Percentiles rank a stretch among this genome's conserved stretches.
These are phyloP conservation scores for Microbotryum saponariae DNA, from an alignment of 1,284 basidiomycete genomes.

Conservation along the genomic window DNA sequence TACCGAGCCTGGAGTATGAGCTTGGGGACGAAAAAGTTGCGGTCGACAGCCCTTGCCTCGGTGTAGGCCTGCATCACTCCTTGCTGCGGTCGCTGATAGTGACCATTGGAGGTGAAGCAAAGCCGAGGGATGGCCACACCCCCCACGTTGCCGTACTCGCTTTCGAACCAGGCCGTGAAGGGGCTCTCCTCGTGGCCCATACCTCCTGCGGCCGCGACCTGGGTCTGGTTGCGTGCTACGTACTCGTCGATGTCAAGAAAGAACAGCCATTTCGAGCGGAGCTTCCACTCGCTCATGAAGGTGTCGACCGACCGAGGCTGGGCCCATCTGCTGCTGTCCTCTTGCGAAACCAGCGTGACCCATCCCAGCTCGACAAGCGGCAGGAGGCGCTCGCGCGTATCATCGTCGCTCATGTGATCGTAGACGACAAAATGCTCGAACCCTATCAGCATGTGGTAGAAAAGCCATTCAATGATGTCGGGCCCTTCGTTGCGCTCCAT, in stretches of 20 bases:
- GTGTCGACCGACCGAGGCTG: neutral
- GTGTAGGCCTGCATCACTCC: neutral
- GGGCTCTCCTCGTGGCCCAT: neutral
- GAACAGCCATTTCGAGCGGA: constrained; percentile 4
- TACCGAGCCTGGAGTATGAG: neutral
- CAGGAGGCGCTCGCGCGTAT: constrained; percentile 1
- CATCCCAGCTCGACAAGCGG: constrained; percentile 11
- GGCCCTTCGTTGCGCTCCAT: neutral
- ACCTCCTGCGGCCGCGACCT: neutral
- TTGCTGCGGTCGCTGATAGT: neutral
- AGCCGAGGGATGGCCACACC: neutral
- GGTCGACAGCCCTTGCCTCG: neutral
- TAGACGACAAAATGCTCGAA: constrained; percentile 3
- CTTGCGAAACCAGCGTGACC: constrained; percentile 1
- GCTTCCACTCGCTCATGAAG: constrained; percentile 3
- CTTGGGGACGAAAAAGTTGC: neutral
- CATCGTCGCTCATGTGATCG: constrained; percentile 4
- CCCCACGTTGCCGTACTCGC: neutral
- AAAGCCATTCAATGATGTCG: neutral
- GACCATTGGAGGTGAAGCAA: neutral
- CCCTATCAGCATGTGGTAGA: neutral
- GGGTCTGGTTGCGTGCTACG: neutral
- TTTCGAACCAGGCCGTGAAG: neutral
- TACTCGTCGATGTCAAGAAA: constrained; percentile 14
- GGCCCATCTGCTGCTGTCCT: neutral